These are phyloP conservation scores for Amylocystis lapponica DNA, from an alignment of 768 basidiomycete species.

Conservation along the genomic window DNA sequence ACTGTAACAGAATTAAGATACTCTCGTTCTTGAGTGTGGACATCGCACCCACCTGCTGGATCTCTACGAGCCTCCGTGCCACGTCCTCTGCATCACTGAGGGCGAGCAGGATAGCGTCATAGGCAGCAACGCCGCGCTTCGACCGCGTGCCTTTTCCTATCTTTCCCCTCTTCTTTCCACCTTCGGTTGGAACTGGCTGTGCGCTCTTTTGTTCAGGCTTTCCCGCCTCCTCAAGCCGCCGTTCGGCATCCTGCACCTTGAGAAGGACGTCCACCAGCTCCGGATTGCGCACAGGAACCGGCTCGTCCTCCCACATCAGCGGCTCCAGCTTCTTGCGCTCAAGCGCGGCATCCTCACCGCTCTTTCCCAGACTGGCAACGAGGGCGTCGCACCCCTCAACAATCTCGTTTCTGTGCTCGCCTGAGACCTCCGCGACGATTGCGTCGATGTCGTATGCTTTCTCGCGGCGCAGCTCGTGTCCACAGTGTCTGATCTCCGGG, in stretches of 20 bases:
- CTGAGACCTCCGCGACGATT: constrained; percentile 60
- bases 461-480: constrained; percentile 76
- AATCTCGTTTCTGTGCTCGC: constrained; percentile 49
- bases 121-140: constrained; percentile 78
- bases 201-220: constrained; percentile 17
- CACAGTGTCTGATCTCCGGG: constrained; percentile 88
- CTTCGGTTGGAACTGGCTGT: constrained; percentile 26
- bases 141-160: constrained; percentile 37
- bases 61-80: constrained; percentile 71
- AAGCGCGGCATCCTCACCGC: constrained; percentile 32
- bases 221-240: constrained; percentile 40
- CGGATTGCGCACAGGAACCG: constrained; percentile 81
- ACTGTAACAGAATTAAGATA: constrained; percentile 17
- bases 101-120: constrained; percentile 78
- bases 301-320: constrained; percentile 75
- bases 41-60: constrained; percentile 60
- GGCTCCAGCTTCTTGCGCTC: constrained; percentile 51
- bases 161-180: constrained; percentile 31
- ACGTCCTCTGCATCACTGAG: constrained; percentile 89
- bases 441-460: constrained; percentile 80
- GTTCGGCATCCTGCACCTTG: constrained; percentile 75
- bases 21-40: neutral
- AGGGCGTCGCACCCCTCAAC: constrained; percentile 60
- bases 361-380: constrained; percentile 43
- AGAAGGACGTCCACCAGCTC: constrained; percentile 86